A percentile compares a stretch with the other conserved stretches of the same genome.
Evolutionary conservation across 176 grass and related monocot species (phyloP).

Genomic region (maize (Zea mays)): DNA sequence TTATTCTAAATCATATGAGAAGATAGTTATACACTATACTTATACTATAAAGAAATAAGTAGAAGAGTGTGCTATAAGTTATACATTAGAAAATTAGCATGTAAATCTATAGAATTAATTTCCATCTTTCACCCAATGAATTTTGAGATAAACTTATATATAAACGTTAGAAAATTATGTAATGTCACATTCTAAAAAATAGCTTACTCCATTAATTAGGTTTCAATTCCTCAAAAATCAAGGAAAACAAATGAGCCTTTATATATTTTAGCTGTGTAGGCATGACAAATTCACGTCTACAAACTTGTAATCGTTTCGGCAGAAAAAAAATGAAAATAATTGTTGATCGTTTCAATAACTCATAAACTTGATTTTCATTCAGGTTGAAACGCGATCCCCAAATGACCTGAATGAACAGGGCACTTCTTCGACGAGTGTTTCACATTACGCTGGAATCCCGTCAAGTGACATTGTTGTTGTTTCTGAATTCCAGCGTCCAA

Average conservation of each 20-base stretch:
- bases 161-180: too few species aligned
- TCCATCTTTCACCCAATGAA: not conserved
- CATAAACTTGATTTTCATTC: not conserved
- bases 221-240: too few species aligned
- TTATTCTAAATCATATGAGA: too few species aligned
- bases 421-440: not conserved
- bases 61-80: too few species aligned
- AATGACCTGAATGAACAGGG: not conserved
- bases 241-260: too few species aligned
- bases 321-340: not conserved
- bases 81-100: too few species aligned
- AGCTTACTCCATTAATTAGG: too few species aligned
- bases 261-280: not conserved
- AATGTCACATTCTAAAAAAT: too few species aligned
- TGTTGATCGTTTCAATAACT: not conserved
- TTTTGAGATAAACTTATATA: too few species aligned
- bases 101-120: not conserved
- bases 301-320: not conserved
- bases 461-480: not conserved
- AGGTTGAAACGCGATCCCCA: constrained; percentile 25
- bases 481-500: not conserved
- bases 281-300: not conserved
- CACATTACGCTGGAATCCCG: not conserved
- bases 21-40: too few species aligned
- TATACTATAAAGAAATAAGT: too few species aligned